Evolutionary conservation across 805 yeast species (phyloP).

Genomic region (Myxozyma vanderwaltii): DNA sequence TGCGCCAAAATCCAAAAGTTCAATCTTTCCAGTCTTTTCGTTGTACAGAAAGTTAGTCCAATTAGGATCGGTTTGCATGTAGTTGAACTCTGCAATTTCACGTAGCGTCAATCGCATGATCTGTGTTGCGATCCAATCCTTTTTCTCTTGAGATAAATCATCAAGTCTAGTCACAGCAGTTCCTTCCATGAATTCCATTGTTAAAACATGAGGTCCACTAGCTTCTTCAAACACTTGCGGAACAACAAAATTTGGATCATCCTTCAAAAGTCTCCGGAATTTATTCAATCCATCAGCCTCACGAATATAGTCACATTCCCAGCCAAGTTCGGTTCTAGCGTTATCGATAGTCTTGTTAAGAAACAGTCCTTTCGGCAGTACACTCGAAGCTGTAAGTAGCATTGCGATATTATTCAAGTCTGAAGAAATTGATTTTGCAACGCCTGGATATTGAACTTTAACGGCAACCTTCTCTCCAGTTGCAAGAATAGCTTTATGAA

Average conservation of each 20-base stretch:
- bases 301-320: slow-evolving; percentile 96
- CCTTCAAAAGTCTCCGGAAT: slow-evolving; percentile 62
- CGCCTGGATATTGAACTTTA: slow-evolving; percentile 97
- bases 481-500: slow-evolving; percentile 69
- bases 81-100: slow-evolving; percentile 81
- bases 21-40: slow-evolving; percentile 66
- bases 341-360: slow-evolving; percentile 89
- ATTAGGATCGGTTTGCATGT: slow-evolving; percentile 98
- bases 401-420: slow-evolving; percentile 84
- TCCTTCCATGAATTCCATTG: slow-evolving; percentile 89
- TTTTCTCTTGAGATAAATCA: slow-evolving; percentile 66
- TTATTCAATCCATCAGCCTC: slow-evolving; percentile 78
- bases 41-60: slow-evolving; percentile 97
- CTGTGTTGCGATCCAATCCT: slow-evolving; percentile 78
- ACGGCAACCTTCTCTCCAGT: slow-evolving; percentile 64
- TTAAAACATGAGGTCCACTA: slow-evolving; percentile 79
- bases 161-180: slow-evolving; percentile 72
- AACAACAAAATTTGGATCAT: slow-evolving; percentile 67
- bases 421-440: slow-evolving; percentile 87
- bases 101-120: slow-evolving; percentile 83
- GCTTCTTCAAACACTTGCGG: slow-evolving; percentile 78
- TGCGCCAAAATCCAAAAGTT: slow-evolving; percentile 93
- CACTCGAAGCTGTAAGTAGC: slow-evolving; percentile 79
- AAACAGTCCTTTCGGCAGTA: slow-evolving; percentile 88
- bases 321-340: slow-evolving; percentile 87